phyloP scores from a whole-genome alignment of 257 asterid species.

The Verbena officinalis region DNA sequence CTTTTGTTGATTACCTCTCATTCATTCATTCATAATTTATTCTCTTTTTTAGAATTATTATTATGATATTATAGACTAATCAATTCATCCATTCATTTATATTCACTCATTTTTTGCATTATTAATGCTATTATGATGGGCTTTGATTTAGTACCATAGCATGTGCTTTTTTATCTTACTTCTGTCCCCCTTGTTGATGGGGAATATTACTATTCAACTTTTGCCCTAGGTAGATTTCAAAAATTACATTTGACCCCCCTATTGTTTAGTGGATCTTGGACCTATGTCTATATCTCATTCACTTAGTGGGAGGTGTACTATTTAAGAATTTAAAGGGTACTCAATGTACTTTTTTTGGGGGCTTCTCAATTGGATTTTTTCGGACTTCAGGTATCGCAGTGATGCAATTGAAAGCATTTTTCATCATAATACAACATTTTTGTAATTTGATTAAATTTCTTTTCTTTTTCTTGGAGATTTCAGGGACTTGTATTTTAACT shows the following conservation, averaged over 20 bases:
- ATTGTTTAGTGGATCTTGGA: background rate
- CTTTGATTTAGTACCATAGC: slow-evolving; percentile 28
- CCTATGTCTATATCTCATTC: background rate
- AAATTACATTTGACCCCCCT: background rate
- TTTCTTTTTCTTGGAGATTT: too few relatives aligned
- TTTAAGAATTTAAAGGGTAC: background rate
- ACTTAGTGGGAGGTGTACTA: background rate
- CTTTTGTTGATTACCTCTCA: slow-evolving; percentile 7
- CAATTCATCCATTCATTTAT: slow-evolving; percentile 17
- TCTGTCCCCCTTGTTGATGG: slow-evolving; percentile 24
- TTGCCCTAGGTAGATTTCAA: background rate
- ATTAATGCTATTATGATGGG: slow-evolving; percentile 4
- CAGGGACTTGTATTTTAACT: too few relatives aligned
- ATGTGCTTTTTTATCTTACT: slow-evolving; percentile 25
- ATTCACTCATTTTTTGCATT: slow-evolving; percentile 25
- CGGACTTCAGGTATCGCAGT: too few relatives aligned
- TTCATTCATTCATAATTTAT: slow-evolving; percentile 4
- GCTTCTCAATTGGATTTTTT: too few relatives aligned
- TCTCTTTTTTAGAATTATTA: background rate
- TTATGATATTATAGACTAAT: slow-evolving; percentile 4
- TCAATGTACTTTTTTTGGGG: background rate
- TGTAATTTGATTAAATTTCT: too few relatives aligned
- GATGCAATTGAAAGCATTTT: too few relatives aligned
- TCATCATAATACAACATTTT: too few relatives aligned
- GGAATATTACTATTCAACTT: slow-evolving; percentile 30